A percentile compares a stretch with the other conserved stretches of the same genome.
These are phyloP conservation scores for Saccharum hybrid DNA, from an alignment of 202 grass and related monocot species.

Conservation along the genomic window DNA sequence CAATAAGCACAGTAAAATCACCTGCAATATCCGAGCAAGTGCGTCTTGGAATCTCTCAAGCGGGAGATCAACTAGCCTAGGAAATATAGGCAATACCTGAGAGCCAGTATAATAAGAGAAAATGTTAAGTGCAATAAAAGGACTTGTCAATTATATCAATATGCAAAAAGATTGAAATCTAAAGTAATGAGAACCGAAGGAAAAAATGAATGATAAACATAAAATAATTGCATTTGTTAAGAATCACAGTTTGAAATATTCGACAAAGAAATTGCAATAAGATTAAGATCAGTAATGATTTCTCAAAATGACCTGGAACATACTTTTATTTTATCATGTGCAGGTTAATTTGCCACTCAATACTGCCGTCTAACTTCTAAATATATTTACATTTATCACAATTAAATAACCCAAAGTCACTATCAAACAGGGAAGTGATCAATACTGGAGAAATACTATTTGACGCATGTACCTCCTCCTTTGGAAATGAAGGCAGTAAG, in stretches of 20 bases:
- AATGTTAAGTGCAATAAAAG: background rate
- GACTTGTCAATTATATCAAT: background rate
- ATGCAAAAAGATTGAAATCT: background rate
- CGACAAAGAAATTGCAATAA: background rate
- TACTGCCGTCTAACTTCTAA: constrained; percentile 17
- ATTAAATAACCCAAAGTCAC: constrained; percentile 1
- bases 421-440: constrained; percentile 12
- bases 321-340: constrained; percentile 13
- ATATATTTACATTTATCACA: constrained; percentile 22
- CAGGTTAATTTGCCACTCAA: constrained; percentile 23
- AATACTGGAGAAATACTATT: background rate
- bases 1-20: constrained; percentile 41
- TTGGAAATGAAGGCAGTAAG: constrained; percentile 92
- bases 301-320: constrained; percentile 13
- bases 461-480: constrained; percentile 78
- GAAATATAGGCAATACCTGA: constrained; percentile 95
- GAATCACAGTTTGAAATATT: constrained; percentile 5
- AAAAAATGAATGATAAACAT: too few species aligned
- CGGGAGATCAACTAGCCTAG: constrained; percentile 89
- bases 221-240: constrained; percentile 22
- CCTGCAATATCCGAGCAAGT: constrained; percentile 98
- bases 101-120: constrained; percentile 27
- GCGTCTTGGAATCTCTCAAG: constrained; percentile 91
- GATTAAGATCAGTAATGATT: background rate
- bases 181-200: background rate